Conservation (phyloP, 805 yeast species). For the Kodamaea kakaduensis region DNA sequence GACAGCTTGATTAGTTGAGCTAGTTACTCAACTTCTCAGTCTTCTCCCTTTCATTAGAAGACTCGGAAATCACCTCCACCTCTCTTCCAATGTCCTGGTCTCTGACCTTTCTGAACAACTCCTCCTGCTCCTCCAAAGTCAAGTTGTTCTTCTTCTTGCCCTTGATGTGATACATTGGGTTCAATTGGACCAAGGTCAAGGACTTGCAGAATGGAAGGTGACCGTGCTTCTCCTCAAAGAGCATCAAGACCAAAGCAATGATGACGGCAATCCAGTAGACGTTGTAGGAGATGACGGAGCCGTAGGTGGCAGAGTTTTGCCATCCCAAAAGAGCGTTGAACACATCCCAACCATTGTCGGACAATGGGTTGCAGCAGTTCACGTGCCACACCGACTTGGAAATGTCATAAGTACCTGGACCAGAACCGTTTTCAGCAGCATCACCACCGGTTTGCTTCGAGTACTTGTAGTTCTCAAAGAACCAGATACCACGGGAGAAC, state of each 20-base stretch:
- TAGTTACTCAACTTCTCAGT: background rate
- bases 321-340: conserved; percentile 93
- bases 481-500: conserved; percentile 92
- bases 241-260: conserved; percentile 52
- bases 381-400: conserved; percentile 86
- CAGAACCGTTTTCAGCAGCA: conserved; percentile 87
- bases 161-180: conserved; percentile 35
- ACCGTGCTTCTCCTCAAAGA: conserved; percentile 79
- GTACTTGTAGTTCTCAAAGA: conserved; percentile 67
- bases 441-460: conserved; percentile 81
- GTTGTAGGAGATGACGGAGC: conserved; percentile 86
- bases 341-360: conserved; percentile 93
- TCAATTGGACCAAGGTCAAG: conserved; percentile 28
- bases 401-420: conserved; percentile 93
- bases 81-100: conserved; percentile 6
- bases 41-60: conserved; percentile 7
- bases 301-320: conserved; percentile 95
- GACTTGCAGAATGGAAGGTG: conserved; percentile 67
- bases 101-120: conserved; percentile 30
- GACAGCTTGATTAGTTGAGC: too few relatives aligned
- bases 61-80: conserved; percentile 6
- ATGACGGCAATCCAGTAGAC: conserved; percentile 79
- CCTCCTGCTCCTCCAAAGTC: conserved; percentile 30
- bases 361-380: conserved; percentile 93
- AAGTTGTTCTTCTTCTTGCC: conserved; percentile 32